phyloP scores from a whole-genome alignment of 2,329 filamentous ascomycete species.

The Penicillium crustosum region DNA sequence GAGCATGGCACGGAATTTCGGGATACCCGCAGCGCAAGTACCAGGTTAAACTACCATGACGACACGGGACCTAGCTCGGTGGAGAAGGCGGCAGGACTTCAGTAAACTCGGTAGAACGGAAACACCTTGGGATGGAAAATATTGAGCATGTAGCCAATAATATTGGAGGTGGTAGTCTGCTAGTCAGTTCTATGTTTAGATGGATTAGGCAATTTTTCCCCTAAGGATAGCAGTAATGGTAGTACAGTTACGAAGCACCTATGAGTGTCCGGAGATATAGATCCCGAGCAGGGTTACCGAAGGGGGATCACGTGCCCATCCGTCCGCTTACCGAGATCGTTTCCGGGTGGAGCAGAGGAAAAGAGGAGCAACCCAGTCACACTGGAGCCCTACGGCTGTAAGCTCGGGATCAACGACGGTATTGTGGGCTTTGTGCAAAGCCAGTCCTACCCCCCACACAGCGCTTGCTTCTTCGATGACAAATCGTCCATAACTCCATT shows the following conservation, averaged over 20 bases:
- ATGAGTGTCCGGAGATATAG: background rate
- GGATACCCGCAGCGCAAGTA: constrained; percentile 14
- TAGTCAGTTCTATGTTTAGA: background rate
- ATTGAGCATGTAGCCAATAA: background rate
- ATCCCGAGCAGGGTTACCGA: constrained; percentile 29
- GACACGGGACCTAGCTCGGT: background rate
- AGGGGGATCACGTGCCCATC: constrained; percentile 23
- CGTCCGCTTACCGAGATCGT: constrained; percentile 35
- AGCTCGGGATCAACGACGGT: constrained; percentile 29
- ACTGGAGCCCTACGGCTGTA: constrained; percentile 12
- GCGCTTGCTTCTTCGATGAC: constrained; percentile 2
- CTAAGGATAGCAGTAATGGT: background rate
- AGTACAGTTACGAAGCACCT: background rate
- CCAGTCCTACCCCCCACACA: constrained; percentile 15
- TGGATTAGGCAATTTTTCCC: background rate
- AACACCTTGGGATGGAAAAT: background rate
- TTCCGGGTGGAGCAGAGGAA: constrained; percentile 18
- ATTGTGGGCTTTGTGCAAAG: constrained; percentile 16
- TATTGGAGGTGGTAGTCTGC: background rate
- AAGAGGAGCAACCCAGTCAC: background rate
- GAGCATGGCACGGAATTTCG: constrained; percentile 10
- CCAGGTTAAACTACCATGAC: constrained; percentile 19
- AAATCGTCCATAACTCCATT: constrained; percentile 2
- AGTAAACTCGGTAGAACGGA: constrained; percentile 6
- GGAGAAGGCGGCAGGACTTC: constrained; percentile 5